phyloP scores from a whole-genome alignment of 352 stramenopile species.

The Pythium oligandrum region DNA sequence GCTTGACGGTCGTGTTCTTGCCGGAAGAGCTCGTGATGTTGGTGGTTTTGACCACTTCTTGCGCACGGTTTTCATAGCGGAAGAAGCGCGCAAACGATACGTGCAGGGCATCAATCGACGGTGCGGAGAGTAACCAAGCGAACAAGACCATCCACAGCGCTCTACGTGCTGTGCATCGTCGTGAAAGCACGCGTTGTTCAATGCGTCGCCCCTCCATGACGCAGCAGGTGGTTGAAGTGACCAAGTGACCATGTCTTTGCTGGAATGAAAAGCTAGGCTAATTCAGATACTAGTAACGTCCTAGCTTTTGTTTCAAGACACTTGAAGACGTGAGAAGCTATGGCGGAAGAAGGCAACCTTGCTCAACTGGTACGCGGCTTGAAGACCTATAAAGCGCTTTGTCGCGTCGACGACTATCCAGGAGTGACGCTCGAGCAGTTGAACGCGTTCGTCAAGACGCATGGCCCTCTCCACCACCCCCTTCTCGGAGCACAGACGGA shows the following conservation, averaged over 20 bases:
- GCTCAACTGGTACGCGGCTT: constrained; percentile 16
- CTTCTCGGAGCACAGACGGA: constrained; percentile 16
- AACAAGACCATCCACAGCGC: not conserved
- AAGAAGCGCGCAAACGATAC: not conserved
- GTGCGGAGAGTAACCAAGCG: not conserved
- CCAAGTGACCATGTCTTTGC: too few species aligned
- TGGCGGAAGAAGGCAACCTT: too few species aligned
- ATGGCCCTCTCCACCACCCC: constrained; percentile 14
- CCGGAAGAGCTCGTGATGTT: not conserved
- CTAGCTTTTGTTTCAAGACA: too few species aligned
- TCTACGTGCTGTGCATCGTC: too few species aligned
- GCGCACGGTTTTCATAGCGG: not conserved
- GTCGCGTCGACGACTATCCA: constrained; percentile 21
- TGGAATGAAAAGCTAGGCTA: too few species aligned
- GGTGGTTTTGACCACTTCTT: not conserved
- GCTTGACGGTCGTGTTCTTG: not conserved
- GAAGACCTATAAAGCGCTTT: constrained; percentile 22
- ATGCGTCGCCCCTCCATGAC: too few species aligned
- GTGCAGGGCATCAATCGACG: not conserved
- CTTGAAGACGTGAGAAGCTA: too few species aligned
- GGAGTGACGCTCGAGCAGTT: constrained; percentile 16
- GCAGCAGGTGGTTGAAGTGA: too few species aligned
- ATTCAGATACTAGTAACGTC: too few species aligned
- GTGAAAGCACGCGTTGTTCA: too few species aligned
- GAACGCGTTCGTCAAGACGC: constrained; percentile 15